Conservation (phyloP, 441 rosid genomes). For the Iberis amara region DNA sequence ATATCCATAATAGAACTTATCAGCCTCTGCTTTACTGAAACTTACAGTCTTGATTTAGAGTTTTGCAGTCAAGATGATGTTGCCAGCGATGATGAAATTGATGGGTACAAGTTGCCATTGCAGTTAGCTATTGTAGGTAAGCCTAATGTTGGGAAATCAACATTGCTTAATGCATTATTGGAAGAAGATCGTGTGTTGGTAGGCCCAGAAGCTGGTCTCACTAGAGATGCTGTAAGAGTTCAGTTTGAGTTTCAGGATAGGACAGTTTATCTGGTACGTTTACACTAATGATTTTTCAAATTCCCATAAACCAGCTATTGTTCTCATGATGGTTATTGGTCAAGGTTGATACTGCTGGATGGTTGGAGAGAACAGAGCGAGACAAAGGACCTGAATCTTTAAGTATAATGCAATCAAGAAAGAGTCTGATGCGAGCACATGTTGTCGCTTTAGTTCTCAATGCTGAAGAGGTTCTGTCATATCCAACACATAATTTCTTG, state of each 20-base stretch:
- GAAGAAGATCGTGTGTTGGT: conserved; percentile 94
- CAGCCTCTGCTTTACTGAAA: conserved; percentile 20
- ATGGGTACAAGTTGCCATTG: conserved; percentile 66
- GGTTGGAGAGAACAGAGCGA: conserved; percentile 79
- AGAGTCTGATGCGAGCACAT: conserved; percentile 92
- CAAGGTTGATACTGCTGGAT: conserved; percentile 96
- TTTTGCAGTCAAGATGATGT: conserved; percentile 31
- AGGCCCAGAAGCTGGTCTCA: conserved; percentile 95
- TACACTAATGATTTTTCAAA: neutral
- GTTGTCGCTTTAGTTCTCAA: conserved; percentile 84
- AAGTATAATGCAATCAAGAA: conserved; percentile 88
- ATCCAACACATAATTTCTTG: neutral
- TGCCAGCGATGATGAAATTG: conserved; percentile 36
- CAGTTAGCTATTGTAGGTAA: conserved; percentile 91
- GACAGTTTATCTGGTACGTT: conserved; percentile 68
- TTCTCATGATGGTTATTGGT: neutral
- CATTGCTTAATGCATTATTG: conserved; percentile 73
- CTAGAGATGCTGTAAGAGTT: conserved; percentile 89
- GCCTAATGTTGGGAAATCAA: conserved; percentile 96
- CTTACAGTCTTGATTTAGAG: conserved; percentile 34
- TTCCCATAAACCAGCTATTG: neutral
- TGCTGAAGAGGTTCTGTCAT: conserved; percentile 74
- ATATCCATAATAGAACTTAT: neutral
- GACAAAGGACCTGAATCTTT: conserved; percentile 88
- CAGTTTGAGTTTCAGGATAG: conserved; percentile 76